Base-by-base conservation (phyloP, 108 stramenopile genomes). In the Stephanodiscus triporus region DNA sequence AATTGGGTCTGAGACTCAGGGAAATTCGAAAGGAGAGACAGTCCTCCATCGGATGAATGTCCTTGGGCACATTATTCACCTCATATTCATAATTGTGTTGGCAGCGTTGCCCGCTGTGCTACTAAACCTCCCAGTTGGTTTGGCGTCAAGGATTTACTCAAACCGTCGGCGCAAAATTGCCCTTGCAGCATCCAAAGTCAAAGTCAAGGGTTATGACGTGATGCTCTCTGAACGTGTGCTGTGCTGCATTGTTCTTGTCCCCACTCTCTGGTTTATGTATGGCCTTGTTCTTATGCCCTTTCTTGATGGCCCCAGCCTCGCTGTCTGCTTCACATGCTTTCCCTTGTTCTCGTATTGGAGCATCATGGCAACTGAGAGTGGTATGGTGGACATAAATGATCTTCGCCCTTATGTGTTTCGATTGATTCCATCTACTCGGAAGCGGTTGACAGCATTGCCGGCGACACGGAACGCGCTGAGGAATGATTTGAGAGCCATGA, bases 371-470 rank as follows among this genome's bases (percentile, higher is more conserved):
- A 85, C 93, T n/a, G 94, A 95, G 62, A 87, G 91, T 9, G 95
- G 96, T 53, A 97, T 98, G 94, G 95, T 97, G 38, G 96, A 96
- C 64, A 63, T 88, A 38, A 98, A 97, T 77, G 97, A 99, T 82
- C 66, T 99, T 17, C 88, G 88, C 51, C 97, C 97, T 17, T 89
- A 87, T 48, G 64, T 90, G 47, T 87, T 90, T 83, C 79, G 90
- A 36, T 56, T 96, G 57, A 82, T 89, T 36, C 95, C 93, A 26
- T 88, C 90, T 0, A 72, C 90, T 9, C 75, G 95, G 45, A 71
- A 76, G 19, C 78, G 93, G 54, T 63, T 96, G 40, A 58, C 77
- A 17, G 86, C 81, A 30, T 70, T 96, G 61, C 95, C 95, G 0
- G 72, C 63, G 9, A 81, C 68, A 20, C 87, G 95, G 48, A 82